A percentile compares a stretch with the other conserved stretches of the same genome.
These are phyloP conservation scores for Phoma herbarum DNA, from an alignment of 2,329 filamentous ascomycete species.

Conservation along the genomic window DNA sequence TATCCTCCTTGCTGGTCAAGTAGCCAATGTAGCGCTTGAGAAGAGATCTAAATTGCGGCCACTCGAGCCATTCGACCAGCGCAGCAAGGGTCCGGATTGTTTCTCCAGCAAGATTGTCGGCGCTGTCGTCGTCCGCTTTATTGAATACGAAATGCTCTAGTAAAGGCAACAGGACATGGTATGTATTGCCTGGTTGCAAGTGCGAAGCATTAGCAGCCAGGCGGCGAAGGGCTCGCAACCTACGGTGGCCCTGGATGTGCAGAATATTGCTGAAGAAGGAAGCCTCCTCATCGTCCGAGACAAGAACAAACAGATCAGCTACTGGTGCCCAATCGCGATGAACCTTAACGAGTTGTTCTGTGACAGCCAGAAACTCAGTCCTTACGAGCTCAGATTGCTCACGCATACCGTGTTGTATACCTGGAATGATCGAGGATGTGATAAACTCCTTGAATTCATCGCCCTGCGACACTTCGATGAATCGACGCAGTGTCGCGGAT, in stretches of 20 bases:
- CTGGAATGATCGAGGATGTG: slow-evolving; percentile 72
- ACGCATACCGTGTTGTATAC: slow-evolving; percentile 77
- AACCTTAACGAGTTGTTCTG: slow-evolving; percentile 78
- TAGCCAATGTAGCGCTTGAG: slow-evolving; percentile 86
- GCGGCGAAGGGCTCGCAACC: slow-evolving; percentile 82
- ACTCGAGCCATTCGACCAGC: slow-evolving; percentile 80
- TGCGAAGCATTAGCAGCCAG: slow-evolving; percentile 74
- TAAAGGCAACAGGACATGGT: slow-evolving; percentile 87
- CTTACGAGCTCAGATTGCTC: slow-evolving; percentile 85
- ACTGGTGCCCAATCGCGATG: slow-evolving; percentile 76
- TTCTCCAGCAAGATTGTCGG: slow-evolving; percentile 86
- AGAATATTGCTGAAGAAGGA: slow-evolving; percentile 94
- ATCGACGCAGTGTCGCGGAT: slow-evolving; percentile 79
- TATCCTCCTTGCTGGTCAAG: slow-evolving; percentile 79
- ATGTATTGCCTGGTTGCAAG: slow-evolving; percentile 79
- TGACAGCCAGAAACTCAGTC: slow-evolving; percentile 79
- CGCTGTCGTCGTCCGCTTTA: slow-evolving; percentile 75
- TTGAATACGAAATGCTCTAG: slow-evolving; percentile 95
- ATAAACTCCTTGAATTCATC: slow-evolving; percentile 67
- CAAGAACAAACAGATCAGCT: slow-evolving; percentile 75
- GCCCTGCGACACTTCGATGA: slow-evolving; percentile 68
- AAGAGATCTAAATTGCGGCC: slow-evolving; percentile 87
- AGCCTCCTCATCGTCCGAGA: slow-evolving; percentile 77
- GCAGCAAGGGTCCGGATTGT: slow-evolving; percentile 81
- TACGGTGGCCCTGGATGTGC: slow-evolving; percentile 86